Evolutionary conservation across 345 rosid genomes (phyloP), one percentile per base, ranked within the genome.

Genomic region (Boechera stricta): DNA sequence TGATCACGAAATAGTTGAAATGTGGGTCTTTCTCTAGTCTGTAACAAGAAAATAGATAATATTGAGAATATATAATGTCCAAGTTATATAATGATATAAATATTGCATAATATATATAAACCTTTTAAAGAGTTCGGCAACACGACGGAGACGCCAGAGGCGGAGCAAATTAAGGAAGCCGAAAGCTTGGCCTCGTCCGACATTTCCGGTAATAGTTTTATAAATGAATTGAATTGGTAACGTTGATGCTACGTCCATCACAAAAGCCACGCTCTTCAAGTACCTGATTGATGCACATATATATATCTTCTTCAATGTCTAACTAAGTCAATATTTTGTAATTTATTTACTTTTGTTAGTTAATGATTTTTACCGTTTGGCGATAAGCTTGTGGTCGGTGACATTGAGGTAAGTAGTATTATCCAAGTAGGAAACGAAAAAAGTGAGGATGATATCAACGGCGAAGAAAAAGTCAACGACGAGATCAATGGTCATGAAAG

Each of bases 131-230:
- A 95, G 91, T 42, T 83, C 86, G 18, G 88, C 56, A 2, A 95
- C 90, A n/a, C 97, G 93, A 60, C 98, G 64, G 64, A 92, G 90
- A 73, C 97, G 90, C 98, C 98, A 94, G 2, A 94, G 91, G 29
- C 98, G 89, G 70, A 92, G 96, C 87, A 92, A 76, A 77, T 89
- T 89, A 82, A 95, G 91, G 84, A 87, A 81, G 73, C 88, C 84
- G 5, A 92, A 89, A 76, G 67, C 80, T 36, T 79, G 71, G 10
- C 88, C 86, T 0, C 72, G n/a, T 47, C 66, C 70, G 65, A 41
- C 5, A 82, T 74, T 65, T 16, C 89, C 89, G 0, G 84, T 79
- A 57, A 88, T 32, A 6, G 84, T 24, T 80, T 84, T 84, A 78
- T 84, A 87, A 51, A 92, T 77, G 41, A 59, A 21, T 35, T 77